These are phyloP conservation scores for Juglanconis oblonga DNA, from an alignment of 2,329 filamentous ascomycete genomes.

Conservation along the genomic window DNA sequence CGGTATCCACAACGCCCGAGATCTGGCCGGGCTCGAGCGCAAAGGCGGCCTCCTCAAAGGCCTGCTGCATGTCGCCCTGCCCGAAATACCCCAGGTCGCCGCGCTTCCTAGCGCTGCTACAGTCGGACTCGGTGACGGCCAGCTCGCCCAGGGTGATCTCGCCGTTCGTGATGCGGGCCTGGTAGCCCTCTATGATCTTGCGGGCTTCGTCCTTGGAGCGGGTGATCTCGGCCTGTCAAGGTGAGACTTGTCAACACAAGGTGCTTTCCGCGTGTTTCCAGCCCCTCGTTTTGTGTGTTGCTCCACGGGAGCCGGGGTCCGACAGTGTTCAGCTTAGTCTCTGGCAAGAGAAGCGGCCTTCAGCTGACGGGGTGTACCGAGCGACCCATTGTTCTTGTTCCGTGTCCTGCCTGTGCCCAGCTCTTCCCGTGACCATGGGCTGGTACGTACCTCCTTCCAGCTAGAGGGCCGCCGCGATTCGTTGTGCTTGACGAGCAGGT, in stretches of 20 bases:
- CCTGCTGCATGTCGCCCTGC: slow-evolving; percentile 94
- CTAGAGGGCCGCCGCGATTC: slow-evolving; percentile 85
- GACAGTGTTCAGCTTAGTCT: too few species aligned
- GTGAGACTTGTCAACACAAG: background rate
- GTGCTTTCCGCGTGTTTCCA: background rate
- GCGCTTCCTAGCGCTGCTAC: slow-evolving; percentile 89
- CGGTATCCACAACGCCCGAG: slow-evolving; percentile 84
- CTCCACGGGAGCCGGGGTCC: too few species aligned
- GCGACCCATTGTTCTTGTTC: background rate
- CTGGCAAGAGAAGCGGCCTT: too few species aligned
- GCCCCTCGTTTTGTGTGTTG: background rate
- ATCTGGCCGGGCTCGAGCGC: slow-evolving; percentile 83
- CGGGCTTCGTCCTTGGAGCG: slow-evolving; percentile 84
- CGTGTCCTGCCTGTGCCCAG: background rate
- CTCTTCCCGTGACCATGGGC: too few species aligned
- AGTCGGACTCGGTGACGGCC: slow-evolving; percentile 87
- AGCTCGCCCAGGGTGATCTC: slow-evolving; percentile 73
- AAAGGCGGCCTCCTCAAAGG: slow-evolving; percentile 96
- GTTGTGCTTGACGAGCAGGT: slow-evolving; percentile 90
- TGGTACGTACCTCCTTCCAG: slow-evolving; percentile 70
- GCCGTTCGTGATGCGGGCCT: slow-evolving; percentile 72
- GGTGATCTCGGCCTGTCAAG: slow-evolving; percentile 68
- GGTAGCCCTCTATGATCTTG: slow-evolving; percentile 71
- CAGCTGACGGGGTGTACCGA: too few species aligned
- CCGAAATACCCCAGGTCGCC: slow-evolving; percentile 96